These are phyloP conservation scores for Monsonia emarginata DNA, from an alignment of 441 rosid genomes.

Conservation along the genomic window DNA sequence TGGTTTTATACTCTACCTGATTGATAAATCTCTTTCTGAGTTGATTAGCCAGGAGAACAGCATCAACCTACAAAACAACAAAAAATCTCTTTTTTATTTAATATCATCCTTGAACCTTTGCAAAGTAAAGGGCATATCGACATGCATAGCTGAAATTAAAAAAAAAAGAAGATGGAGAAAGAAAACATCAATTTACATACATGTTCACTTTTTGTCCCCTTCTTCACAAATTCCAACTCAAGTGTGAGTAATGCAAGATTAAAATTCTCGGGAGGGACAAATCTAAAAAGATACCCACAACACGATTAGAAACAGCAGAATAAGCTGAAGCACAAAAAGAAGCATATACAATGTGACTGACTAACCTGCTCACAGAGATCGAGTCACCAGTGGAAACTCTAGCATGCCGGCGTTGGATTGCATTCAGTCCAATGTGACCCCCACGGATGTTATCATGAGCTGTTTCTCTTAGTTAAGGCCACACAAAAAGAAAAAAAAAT, in stretches of 20 bases:
- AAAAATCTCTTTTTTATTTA: background rate
- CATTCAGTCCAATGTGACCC: conserved; percentile 62
- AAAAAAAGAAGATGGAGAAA: background rate
- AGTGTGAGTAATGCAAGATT: conserved; percentile 62
- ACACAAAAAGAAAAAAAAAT: conserved; percentile 12
- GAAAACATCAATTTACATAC: conserved; percentile 21
- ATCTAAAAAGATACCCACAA: conserved; percentile 29
- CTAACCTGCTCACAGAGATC: conserved; percentile 56
- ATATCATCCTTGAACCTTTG: conserved; percentile 5
- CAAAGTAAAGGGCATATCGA: background rate
- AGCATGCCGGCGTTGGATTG: conserved; percentile 72
- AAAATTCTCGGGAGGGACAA: conserved; percentile 61
- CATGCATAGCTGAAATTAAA: background rate
- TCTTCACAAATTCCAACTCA: conserved; percentile 85
- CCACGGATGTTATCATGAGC: conserved; percentile 50
- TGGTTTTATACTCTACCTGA: conserved; percentile 39
- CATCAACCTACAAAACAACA: conserved; percentile 58
- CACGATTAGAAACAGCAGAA: background rate
- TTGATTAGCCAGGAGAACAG: conserved; percentile 58
- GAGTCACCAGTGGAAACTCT: conserved; percentile 74
- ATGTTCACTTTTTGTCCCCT: conserved; percentile 76
- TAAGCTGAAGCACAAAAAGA: background rate
- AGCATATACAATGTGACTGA: background rate
- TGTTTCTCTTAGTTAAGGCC: conserved; percentile 53
- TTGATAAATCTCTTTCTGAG: conserved; percentile 63